A percentile compares a stretch with the other conserved stretches of the same genome.
Evolutionary conservation across 371 early-diverging fungal species (phyloP).

Genomic region (Rhizopus stolonifer): DNA sequence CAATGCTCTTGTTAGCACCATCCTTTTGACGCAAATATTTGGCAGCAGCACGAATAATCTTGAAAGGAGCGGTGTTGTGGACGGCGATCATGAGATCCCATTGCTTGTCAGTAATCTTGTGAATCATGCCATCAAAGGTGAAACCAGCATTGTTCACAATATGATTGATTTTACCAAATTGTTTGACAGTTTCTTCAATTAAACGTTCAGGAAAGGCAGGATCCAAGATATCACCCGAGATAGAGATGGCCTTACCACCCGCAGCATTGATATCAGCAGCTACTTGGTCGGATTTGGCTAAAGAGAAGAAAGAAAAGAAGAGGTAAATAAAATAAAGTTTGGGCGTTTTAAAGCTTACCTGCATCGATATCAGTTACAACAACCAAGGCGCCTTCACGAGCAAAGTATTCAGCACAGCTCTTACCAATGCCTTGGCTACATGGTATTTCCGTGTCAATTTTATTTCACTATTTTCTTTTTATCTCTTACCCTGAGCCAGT

Average conservation of each 20-base stretch:
- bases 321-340: background rate
- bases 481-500: conserved; percentile 75
- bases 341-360: conserved; percentile 10
- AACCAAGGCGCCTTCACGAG: conserved; percentile 77
- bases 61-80: conserved; percentile 71
- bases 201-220: conserved; percentile 58
- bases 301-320: background rate
- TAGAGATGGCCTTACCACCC: conserved; percentile 60
- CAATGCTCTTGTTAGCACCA: conserved; percentile 51
- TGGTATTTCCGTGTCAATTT: background rate
- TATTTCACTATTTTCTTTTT: background rate
- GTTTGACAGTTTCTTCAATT: conserved; percentile 58
- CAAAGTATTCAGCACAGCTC: conserved; percentile 72
- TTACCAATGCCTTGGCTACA: conserved; percentile 71
- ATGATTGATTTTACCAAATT: conserved; percentile 69
- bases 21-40: conserved; percentile 58
- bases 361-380: conserved; percentile 69
- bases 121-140: conserved; percentile 70
- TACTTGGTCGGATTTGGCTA: conserved; percentile 58
- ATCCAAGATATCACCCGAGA: conserved; percentile 60
- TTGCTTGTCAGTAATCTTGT: conserved; percentile 71
- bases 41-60: conserved; percentile 66
- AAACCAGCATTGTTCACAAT: conserved; percentile 75
- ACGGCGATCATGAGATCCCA: conserved; percentile 68
- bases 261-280: conserved; percentile 62